Evolutionary conservation across 2,329 filamentous ascomycete genomes (phyloP), one percentile per base, ranked within the genome.

Genomic region (Calonectria hawksworthii): DNA sequence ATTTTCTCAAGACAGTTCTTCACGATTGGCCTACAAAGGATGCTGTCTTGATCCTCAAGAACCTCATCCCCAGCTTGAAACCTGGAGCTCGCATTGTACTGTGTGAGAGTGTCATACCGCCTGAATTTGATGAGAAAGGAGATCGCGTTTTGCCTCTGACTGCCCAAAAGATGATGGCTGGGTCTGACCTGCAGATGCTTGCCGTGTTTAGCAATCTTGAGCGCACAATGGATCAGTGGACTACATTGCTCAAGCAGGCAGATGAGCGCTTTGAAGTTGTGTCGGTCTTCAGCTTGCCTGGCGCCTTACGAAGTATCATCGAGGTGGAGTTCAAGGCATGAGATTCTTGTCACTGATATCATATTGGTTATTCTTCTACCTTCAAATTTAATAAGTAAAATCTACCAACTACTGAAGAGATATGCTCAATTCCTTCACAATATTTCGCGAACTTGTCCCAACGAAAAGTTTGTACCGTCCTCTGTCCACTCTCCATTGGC

Each of bases 11-110:
- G 78, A 83, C 87, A 73, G 89, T 91, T 70, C 83, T 92, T 21
- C 90, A 92, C 80, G 89, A 91, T 83, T 91, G 89, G 88, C 85
- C 89, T 0, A 89, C 91, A 69, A 82, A 83, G 30, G 84, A 88
- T 64, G 82, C 82, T 6, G 73, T 84, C 28, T 78, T 81, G 70
- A 88, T 90, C 64, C 82, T 87, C 8, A 14, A 7, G 4, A 72
- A 50, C 11, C 14, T 72, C 16, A 28, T 59, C 2, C 61, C 50
- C 4, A 47, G 44, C 6, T 23, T 72, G 10, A 36, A 61, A 13
- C 38, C 61, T 2, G 36, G 51, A 10, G 28, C 61, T 18, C 61
- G 69, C 7, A 59, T 72, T 41, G n/a, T 67, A 3, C 38, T 72
- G 11, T 72, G 51, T 34, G 86, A 87, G 54, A 81, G 81, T 28